Base-by-base conservation (phyloP, 2,329 filamentous ascomycete genomes). In the Trichoderma brevicompactum region DNA sequence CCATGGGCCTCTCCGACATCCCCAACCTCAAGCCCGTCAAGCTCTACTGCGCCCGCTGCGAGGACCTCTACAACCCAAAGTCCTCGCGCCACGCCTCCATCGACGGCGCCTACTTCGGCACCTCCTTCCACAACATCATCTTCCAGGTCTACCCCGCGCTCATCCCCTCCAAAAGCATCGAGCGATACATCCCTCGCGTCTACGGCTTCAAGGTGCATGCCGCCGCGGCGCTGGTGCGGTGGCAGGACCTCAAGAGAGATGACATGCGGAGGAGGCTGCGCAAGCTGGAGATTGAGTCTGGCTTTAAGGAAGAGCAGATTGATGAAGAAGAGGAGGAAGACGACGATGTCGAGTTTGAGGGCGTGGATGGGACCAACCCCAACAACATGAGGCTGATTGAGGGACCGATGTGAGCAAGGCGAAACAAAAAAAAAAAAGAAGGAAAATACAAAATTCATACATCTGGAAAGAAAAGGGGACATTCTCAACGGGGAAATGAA, bases 1-100 rank as follows among this genome's bases (percentile, higher is more conserved):
- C 95, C 52, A 96, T 97, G 88, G 95, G 95, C 69, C 90, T 96
- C 72, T 92, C 92, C 72, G 95, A 99, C 79, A 83, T 94, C 2
- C 87, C 95, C 68, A 93, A 93, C 79, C 83, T 89, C 71, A 96
- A 94, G 74, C 89, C 94, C 53, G 95, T 97, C 70, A 98, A 97
- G 79, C 91, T 99, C 61, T 99, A 97, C 85, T 99, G 95, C 79
- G 89, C 91, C 54, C 92, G 93, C 72, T 99, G 95, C 83, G 95
- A 99, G 83, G 95, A 99, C 77, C 90, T 96, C 66, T 99, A 99
- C 85, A 98, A 98, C 80, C 95, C 95, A 50, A 99, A 99, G 79
- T 98, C 95, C 3, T 94, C 92, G 19, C 92, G 95, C 34, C 95
- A 99, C 79, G 93, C 94, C 58, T 87, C 91, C 66, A 97, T 99